Evolutionary conservation across 192 early-diverging fungal species (phyloP), one percentile per base, ranked within the genome.

Genomic region (Coemansia sp.): DNA sequence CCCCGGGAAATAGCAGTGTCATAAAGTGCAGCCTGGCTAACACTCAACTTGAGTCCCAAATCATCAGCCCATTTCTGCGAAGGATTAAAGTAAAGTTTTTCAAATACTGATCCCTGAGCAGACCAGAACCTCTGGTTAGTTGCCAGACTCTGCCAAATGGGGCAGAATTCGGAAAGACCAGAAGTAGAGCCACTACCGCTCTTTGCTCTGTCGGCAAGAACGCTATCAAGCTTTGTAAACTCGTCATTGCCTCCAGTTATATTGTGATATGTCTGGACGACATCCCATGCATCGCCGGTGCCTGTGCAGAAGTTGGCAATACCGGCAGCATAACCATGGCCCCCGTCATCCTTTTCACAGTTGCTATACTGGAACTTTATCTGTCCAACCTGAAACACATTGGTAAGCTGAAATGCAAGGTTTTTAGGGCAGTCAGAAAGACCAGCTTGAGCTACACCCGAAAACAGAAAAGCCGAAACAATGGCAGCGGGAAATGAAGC

Each of bases 81-180:
- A 48, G 45, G 45, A 48, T 8, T 48, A 12, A 48, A 48, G 12
- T 48, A 48, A 15, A 48, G 45, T 15, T 48, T 48, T 8, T 48
- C 45, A 48, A 48, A 48, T 15, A 48, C 45, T 15, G 45, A 15
- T 8, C 45, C 45, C 12, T 48, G 45, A 12, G 45, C 45, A 48
- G 45, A 48, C 45, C 45, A 48, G 45, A 48, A 48, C 14, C 4
- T 48, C 12, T 48, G 45, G 14, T 12, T 48, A 12, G 45, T 48
- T 3, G 45, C 45, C 0, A 48, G 45, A 15, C 45, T 48, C 65
- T 67, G 56, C 85, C 85, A 86, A 1, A 75, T 73, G 20, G 66
- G 39, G 68, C 85, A 86, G 61, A 67, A 85, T n/a, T 70, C 72
- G 17, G 71, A 52, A 28, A 84, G 55, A 2, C 81, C 85, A 32